Evolutionary conservation across 2,329 filamentous ascomycete genomes (phyloP).

Genomic region (Orbilia oligospora): DNA sequence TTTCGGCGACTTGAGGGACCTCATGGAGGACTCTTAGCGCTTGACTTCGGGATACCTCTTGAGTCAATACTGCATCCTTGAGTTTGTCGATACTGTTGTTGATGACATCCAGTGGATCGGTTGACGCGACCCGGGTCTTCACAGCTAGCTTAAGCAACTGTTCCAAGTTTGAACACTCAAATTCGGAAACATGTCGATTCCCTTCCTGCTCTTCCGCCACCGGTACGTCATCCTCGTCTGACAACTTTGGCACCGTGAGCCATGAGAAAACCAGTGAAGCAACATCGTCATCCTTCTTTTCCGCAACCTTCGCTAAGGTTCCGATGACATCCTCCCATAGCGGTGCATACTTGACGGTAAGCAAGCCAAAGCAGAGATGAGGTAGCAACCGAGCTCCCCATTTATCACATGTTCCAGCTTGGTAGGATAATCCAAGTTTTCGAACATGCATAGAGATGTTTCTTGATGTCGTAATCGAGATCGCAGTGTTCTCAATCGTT

Average conservation of each 20-base stretch:
- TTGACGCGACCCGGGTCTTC: constrained; percentile 66
- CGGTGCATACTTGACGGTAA: constrained; percentile 86
- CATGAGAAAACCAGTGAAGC: constrained; percentile 82
- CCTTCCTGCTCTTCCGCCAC: constrained; percentile 65
- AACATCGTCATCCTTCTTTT: constrained; percentile 80
- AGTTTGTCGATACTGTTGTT: constrained; percentile 26
- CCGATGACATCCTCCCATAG: constrained; percentile 88
- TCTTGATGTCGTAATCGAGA: constrained; percentile 82
- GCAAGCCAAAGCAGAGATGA: constrained; percentile 70
- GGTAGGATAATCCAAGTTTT: constrained; percentile 75
- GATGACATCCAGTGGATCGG: constrained; percentile 14
- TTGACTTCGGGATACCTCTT: constrained; percentile 75
- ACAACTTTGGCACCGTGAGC: constrained; percentile 70
- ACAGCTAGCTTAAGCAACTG: constrained; percentile 72
- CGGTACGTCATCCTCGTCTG: constrained; percentile 29
- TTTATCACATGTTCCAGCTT: constrained; percentile 64
- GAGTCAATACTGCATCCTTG: constrained; percentile 22
- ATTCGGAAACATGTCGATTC: constrained; percentile 75
- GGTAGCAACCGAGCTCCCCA: constrained; percentile 35
- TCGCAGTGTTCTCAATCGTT: constrained; percentile 82
- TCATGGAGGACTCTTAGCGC: constrained; percentile 83
- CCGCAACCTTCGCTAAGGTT: constrained; percentile 81
- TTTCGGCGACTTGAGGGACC: constrained; percentile 84
- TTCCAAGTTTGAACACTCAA: constrained; percentile 84
- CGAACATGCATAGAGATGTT: constrained; percentile 87